phyloP scores from a whole-genome alignment of 2,329 filamentous ascomycete genomes.

The Aspergillus sp. region DNA sequence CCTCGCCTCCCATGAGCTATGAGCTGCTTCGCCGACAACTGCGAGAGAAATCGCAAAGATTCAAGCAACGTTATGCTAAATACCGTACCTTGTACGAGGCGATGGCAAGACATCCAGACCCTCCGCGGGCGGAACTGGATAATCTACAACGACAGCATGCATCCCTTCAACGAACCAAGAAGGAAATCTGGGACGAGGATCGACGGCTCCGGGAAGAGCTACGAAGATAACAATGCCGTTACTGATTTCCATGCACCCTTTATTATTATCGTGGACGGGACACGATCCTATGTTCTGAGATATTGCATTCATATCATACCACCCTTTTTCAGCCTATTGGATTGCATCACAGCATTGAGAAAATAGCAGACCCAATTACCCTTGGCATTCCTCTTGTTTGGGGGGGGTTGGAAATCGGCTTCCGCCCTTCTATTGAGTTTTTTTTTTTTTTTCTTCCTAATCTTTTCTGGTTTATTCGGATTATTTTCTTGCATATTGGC shows the following conservation, averaged over 20 bases:
- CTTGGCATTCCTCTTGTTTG: not conserved
- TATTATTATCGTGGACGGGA: too few relatives aligned
- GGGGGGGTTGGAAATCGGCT: conserved; percentile 7
- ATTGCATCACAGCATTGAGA: not conserved
- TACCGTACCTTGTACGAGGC: conserved; percentile 52
- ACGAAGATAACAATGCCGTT: conserved; percentile 3
- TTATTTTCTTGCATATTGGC: not conserved
- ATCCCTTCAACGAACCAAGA: conserved; percentile 51
- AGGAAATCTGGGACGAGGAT: conserved; percentile 48
- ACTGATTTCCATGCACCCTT: not conserved
- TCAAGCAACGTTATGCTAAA: conserved; percentile 52
- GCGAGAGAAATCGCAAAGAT: conserved; percentile 38
- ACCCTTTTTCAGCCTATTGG: not conserved
- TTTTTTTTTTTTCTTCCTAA: not conserved
- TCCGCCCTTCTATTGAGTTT: conserved; percentile 3
- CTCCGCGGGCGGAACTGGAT: conserved; percentile 46
- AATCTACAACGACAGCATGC: conserved; percentile 49
- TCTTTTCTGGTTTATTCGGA: conserved; percentile 1
- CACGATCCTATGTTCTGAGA: too few relatives aligned
- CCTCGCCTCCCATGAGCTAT: conserved; percentile 32
- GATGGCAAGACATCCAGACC: conserved; percentile 32
- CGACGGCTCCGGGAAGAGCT: conserved; percentile 25
- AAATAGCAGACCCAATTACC: not conserved
- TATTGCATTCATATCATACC: not conserved
- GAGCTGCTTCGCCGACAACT: conserved; percentile 33